Evolutionary conservation across 2,329 filamentous ascomycete genomes (phyloP), one percentile per base, ranked within the genome.

Genomic region (Thermoascus crustaceus): DNA sequence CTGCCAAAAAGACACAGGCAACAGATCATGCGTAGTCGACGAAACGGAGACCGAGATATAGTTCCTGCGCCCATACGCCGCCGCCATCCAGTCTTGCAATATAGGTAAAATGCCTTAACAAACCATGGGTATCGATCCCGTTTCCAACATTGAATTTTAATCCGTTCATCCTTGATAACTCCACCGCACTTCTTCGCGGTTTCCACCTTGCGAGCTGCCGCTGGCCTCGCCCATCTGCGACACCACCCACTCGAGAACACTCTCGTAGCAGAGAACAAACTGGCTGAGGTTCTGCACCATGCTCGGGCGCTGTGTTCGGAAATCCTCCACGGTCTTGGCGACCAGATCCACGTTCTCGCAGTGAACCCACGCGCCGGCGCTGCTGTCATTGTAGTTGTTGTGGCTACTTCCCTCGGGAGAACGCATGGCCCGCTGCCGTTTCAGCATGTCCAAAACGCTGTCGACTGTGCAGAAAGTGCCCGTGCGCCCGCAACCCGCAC

Each of bases 391-490:
- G 45, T 54, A 34, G 39, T 49, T 34, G 22, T 36, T 25, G 19
- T 13, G n/a, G 31, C 13, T 24, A 18, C 23, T 38, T 41, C 22
- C 20, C 14, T 21, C 37, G 30, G 14, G n/a, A 6, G 19, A 16
- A 34, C 14, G 20, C 30, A 19, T 20, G 40, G 60, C 57, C 13
- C 68, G 74, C 60, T 94, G 87, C n/a, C 85, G 78, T 66, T 94
- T 94, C 41, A 98, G 67, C 84, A 95, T 94, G 60, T 95, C 88
- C 38, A 96, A 81, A 6, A 96, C 91, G 24, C 82, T 89, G 57
- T 96, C 91, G 10, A 96, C 87, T 0, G 91, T 94, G 58, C 91
- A 96, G 55, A 96, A 98, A 0, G 91, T 89, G 3, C 91, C 91
- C 0, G 91, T 98, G 9, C 91, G 82, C 1, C 91, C 91, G 61